Evolutionary conservation across 192 early-diverging fungal genomes (phyloP).

Genomic region (Linnemannia zychae): DNA sequence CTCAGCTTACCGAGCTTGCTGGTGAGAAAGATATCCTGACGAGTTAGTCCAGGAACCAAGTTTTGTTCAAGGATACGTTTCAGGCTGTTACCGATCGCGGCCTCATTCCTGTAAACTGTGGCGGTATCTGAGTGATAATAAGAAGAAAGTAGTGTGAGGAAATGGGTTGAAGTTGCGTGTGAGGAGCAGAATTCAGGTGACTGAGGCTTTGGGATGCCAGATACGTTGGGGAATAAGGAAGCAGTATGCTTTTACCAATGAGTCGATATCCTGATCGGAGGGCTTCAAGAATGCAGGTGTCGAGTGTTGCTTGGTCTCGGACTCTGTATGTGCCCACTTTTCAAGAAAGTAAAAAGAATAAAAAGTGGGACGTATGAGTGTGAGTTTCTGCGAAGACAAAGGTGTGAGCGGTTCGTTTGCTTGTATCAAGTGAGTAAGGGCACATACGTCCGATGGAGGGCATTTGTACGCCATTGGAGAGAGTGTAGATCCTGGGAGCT

Average conservation of each 20-base stretch:
- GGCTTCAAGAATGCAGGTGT: conserved; percentile 53
- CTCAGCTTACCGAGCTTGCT: conserved; percentile 70
- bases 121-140: conserved; percentile 66
- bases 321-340: conserved; percentile 65
- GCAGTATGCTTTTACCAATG: conserved; percentile 48
- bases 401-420: neutral
- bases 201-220: neutral
- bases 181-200: no score
- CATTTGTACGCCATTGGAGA: conserved; percentile 47
- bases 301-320: conserved; percentile 45
- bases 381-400: neutral
- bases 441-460: conserved; percentile 45
- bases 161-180: neutral
- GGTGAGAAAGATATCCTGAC: conserved; percentile 77
- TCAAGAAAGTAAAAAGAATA: neutral
- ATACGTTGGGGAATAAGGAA: neutral
- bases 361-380: no score
- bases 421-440: neutral
- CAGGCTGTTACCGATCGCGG: conserved; percentile 64
- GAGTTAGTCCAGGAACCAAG: conserved; percentile 57
- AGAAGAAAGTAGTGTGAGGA: neutral
- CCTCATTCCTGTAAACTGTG: conserved; percentile 76
- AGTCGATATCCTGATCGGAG: conserved; percentile 59
- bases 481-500: conserved; percentile 21
- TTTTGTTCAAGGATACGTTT: conserved; percentile 61